Evolutionary conservation across 306 rosid genomes (phyloP).

Genomic region (Oemleria cerasiformis): DNA sequence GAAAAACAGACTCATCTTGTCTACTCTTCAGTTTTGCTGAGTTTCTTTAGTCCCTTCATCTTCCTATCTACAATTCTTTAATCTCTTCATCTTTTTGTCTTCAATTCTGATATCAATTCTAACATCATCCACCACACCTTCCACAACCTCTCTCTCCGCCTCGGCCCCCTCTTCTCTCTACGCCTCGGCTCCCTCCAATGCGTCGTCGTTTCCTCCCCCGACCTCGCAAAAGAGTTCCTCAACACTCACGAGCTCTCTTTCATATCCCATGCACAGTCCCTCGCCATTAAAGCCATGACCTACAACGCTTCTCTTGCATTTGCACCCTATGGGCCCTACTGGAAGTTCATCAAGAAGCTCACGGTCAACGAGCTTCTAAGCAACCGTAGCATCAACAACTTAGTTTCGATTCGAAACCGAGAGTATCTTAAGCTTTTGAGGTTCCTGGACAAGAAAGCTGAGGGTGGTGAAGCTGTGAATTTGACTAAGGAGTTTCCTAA

Average conservation of each 20-base stretch:
- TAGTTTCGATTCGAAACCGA: constrained; percentile 15
- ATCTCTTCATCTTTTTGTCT: too few species aligned
- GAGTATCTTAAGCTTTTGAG: constrained; percentile 20
- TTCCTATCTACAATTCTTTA: too few species aligned
- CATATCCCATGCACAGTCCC: constrained; percentile 16
- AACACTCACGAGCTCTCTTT: constrained; percentile 31
- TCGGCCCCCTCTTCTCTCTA: constrained; percentile 41
- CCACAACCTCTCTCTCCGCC: constrained; percentile 17
- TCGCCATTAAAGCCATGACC: constrained; percentile 23
- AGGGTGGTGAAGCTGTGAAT: constrained; percentile 27
- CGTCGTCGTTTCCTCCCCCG: constrained; percentile 23
- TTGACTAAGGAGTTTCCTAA: constrained; percentile 27
- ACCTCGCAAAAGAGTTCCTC: constrained; percentile 40
- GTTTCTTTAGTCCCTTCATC: too few species aligned
- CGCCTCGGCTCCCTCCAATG: constrained; percentile 28
- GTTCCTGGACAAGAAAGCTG: constrained; percentile 22
- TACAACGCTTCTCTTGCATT: constrained; percentile 32
- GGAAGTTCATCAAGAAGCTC: constrained; percentile 38
- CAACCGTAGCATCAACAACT: constrained; percentile 24
- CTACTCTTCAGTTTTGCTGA: too few species aligned
- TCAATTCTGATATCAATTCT: too few species aligned
- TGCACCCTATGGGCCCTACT: constrained; percentile 26
- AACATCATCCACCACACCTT: constrained; percentile 36
- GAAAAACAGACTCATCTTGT: too few species aligned
- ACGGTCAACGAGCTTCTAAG: constrained; percentile 33